phyloP scores from a whole-genome alignment of 1,284 basidiomycete genomes.

The Laetiporus sulphureus region DNA sequence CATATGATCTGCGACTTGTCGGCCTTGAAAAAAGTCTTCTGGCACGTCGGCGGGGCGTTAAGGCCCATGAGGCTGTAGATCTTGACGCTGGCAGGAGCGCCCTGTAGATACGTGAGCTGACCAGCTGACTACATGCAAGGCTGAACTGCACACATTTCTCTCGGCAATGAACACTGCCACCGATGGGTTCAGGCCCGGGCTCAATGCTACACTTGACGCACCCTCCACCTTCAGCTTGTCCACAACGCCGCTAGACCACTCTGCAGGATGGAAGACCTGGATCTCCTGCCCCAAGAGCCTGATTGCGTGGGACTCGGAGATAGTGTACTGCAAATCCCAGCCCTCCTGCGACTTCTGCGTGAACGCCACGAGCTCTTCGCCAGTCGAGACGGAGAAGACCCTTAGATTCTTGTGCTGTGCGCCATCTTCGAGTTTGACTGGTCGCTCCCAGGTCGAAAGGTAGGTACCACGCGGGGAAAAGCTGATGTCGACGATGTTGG shows the following conservation, averaged over 20 bases:
- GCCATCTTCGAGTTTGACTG: conserved; percentile 76
- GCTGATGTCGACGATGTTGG: conserved; percentile 76
- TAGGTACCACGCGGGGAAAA: conserved; percentile 94
- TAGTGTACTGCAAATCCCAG: conserved; percentile 90
- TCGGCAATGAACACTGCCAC: conserved; percentile 90
- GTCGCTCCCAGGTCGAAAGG: conserved; percentile 92
- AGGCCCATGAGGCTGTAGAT: conserved; percentile 76
- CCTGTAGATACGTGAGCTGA: conserved; percentile 35
- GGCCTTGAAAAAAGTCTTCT: conserved; percentile 95
- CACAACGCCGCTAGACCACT: conserved; percentile 73
- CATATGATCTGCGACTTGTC: conserved; percentile 94
- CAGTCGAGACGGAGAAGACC: conserved; percentile 78
- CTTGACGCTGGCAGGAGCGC: conserved; percentile 87
- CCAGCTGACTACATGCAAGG: not conserved
- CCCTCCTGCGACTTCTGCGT: conserved; percentile 79
- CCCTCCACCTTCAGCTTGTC: conserved; percentile 83
- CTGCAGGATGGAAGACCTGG: conserved; percentile 79
- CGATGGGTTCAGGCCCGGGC: conserved; percentile 78
- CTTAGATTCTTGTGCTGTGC: conserved; percentile 84
- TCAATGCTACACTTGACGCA: conserved; percentile 68
- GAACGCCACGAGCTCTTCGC: conserved; percentile 76
- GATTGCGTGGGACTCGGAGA: conserved; percentile 85
- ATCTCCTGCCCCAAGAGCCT: conserved; percentile 82
- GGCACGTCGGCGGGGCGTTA: conserved; percentile 53
- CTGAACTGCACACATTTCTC: conserved; percentile 65